Evolutionary conservation across 1,139 yeast species (phyloP).

Genomic region (Geotrichum aggregatum): DNA sequence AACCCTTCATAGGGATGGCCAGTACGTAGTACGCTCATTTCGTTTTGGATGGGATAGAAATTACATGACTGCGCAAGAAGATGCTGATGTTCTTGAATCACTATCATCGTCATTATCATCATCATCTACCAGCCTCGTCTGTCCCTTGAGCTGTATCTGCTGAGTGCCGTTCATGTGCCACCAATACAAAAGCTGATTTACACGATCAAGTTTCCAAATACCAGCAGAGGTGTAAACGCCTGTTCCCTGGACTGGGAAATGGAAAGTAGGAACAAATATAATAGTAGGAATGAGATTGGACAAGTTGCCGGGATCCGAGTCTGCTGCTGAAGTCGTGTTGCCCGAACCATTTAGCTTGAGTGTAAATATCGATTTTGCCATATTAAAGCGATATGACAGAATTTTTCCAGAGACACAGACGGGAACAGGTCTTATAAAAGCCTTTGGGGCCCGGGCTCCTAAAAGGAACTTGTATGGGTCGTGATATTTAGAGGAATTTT

Average conservation of each 20-base stretch:
- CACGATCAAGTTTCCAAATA: conserved; percentile 47
- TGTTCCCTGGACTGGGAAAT: conserved; percentile 50
- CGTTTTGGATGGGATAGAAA: no score
- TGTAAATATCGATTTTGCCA: conserved; percentile 31
- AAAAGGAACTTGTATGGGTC: conserved; percentile 16
- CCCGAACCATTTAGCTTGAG: conserved; percentile 28
- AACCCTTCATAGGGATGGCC: no score
- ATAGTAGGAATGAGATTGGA: conserved; percentile 45
- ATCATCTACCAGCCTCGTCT: neutral
- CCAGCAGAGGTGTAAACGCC: conserved; percentile 57
- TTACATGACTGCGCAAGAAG: no score
- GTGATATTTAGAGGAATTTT: conserved; percentile 15
- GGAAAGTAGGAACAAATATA: conserved; percentile 67
- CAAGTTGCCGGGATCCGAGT: neutral
- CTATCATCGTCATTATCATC: no score
- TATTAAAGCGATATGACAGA: conserved; percentile 31
- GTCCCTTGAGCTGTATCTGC: conserved; percentile 12
- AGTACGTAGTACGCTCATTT: no score
- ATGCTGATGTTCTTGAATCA: no score
- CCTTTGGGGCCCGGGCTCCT: conserved; percentile 39
- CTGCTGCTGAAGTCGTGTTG: conserved; percentile 10
- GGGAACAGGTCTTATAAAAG: conserved; percentile 41
- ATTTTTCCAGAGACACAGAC: conserved; percentile 34
- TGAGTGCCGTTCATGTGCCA: conserved; percentile 41
- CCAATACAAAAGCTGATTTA: conserved; percentile 66